phyloP scores from a whole-genome alignment of 257 asterid species.

The Anisodus tanguticus region DNA sequence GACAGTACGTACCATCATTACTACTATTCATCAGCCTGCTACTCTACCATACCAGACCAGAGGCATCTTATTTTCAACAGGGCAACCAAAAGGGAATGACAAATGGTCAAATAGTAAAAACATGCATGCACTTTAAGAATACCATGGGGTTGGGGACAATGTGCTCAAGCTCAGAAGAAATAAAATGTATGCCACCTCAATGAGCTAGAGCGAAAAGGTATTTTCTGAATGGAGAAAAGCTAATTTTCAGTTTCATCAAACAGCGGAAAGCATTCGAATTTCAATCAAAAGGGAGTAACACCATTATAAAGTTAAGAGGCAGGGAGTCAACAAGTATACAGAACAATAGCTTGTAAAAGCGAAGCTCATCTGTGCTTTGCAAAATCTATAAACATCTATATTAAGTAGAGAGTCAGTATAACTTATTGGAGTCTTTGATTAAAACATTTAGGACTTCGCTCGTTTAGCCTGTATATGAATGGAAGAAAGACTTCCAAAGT shows the following conservation, averaged over 20 bases:
- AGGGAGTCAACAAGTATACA: not conserved
- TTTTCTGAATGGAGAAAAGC: not conserved
- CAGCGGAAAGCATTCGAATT: not conserved
- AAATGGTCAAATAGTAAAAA: not conserved
- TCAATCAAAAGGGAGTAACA: constrained; percentile 10
- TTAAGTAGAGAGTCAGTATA: not conserved
- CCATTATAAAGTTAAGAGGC: not conserved
- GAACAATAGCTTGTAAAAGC: not conserved
- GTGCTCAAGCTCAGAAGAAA: constrained; percentile 18
- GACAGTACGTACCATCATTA: not conserved
- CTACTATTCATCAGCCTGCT: constrained; percentile 8
- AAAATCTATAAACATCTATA: not conserved
- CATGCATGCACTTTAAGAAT: not conserved
- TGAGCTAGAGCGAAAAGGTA: not conserved
- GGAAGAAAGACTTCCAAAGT: not conserved
- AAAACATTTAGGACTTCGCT: not conserved
- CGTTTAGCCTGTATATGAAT: not conserved
- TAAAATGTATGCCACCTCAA: not conserved
- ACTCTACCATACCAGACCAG: constrained; percentile 11
- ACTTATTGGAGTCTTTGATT: not conserved
- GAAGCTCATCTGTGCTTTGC: not conserved
- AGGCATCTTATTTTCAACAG: not conserved
- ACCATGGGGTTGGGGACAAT: not conserved
- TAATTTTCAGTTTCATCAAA: constrained; percentile 4
- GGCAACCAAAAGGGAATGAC: not conserved